Conservation (phyloP, 768 basidiomycete species). For the Kwoniella sp. region DNA sequence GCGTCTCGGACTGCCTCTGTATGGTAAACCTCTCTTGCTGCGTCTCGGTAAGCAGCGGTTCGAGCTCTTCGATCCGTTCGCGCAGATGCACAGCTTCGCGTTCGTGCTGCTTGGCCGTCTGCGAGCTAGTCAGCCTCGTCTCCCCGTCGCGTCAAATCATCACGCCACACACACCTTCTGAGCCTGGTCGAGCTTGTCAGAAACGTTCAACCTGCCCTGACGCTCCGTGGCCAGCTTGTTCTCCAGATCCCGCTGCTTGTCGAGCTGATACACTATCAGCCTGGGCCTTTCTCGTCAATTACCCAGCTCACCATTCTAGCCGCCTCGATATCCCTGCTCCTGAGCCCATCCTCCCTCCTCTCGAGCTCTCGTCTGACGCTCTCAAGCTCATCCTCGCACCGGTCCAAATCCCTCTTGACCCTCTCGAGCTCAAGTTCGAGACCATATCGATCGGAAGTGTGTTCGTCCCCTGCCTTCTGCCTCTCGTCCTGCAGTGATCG, state of each 20-base stretch:
- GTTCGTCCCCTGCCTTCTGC: conserved; percentile 74
- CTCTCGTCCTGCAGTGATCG: conserved; percentile 68
- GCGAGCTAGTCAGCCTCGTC: background rate
- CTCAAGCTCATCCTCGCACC: conserved; percentile 71
- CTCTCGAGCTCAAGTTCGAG: conserved; percentile 86
- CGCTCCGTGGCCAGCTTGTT: conserved; percentile 76
- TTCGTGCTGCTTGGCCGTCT: conserved; percentile 61
- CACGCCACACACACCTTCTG: conserved; percentile 57
- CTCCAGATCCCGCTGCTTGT: conserved; percentile 74
- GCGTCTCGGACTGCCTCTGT: conserved; percentile 81
- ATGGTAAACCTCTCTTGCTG: conserved; percentile 56
- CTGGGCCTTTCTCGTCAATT: background rate
- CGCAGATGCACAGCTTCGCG: conserved; percentile 62
- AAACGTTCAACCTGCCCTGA: conserved; percentile 76
- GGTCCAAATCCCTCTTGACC: conserved; percentile 73
- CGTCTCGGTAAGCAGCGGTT: conserved; percentile 61
- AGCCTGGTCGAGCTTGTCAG: conserved; percentile 79
- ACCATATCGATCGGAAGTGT: conserved; percentile 75
- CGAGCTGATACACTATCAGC: conserved; percentile 52
- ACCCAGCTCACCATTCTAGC: conserved; percentile 58
- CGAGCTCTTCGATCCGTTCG: conserved; percentile 66
- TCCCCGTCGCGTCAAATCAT: background rate
- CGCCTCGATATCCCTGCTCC: conserved; percentile 67
- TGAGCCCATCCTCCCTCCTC: conserved; percentile 61
- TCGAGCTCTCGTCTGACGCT: conserved; percentile 67